Evolutionary conservation across 805 yeast species (phyloP), one percentile per base, ranked within the genome.

Genomic region (Metschnikowia colocasiae): DNA sequence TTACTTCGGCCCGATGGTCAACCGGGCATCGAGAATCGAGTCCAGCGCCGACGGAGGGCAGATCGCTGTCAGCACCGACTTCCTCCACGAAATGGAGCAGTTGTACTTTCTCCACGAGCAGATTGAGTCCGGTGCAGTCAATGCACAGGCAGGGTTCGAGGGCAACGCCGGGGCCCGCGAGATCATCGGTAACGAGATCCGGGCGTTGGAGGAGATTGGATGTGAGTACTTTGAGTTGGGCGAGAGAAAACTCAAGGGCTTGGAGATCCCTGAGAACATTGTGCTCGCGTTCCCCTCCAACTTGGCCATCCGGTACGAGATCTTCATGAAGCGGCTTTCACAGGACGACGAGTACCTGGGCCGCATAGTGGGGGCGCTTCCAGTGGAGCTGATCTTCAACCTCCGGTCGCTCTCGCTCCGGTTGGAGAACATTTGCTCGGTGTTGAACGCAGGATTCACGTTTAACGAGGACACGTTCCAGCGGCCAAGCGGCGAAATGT

Each of bases 1-100:
- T 68, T 94, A 94, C 66, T 86, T 94, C 58, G 99, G 99, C 0
- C 99, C 99, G 0, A 91, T 94, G 90, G 99, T 94, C 27, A 94
- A 94, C 60, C 77, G 96, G 43, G 88, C 99, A 1, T 84, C 98
- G 1, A 78, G 99, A 59, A 92, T 94, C 22, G 84, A 91, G 61
- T 87, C 96, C 6, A 86, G 88, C 43, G 99, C 99, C 0, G 96
- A 89, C 65, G 99, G 99, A 50, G 99, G 99, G n/a, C 97, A 92
- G 65, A 87, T 92, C 25, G 82, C 96, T 0, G 76, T 91, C 47
- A 85, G 95, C 59, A 76, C 82, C 6, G 97, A 92, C 64, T 87
- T 89, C 59, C 71, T 86, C 55, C 76, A 77, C 38, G 96, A 87
- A 60, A 78, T 89, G 59, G 75, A 75, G 42, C 76, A 82, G 43